A percentile compares a stretch with the other conserved stretches of the same genome.
Evolutionary conservation across 1,139 yeast species (phyloP).

Genomic region (Candida sojae): DNA sequence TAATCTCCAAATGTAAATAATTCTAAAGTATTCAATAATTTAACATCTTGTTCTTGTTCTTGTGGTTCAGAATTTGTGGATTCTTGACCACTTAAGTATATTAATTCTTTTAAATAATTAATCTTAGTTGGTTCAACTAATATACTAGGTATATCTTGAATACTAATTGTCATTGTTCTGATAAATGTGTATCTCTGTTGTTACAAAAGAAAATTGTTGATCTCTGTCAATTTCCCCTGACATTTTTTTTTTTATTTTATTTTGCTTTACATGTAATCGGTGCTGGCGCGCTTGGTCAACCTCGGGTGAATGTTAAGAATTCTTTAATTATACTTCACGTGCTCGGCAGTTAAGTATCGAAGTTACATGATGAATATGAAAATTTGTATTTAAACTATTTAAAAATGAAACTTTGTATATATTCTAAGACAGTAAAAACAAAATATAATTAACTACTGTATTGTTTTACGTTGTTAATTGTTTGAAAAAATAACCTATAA

Average conservation of each 20-base stretch:
- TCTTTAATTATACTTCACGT: not conserved
- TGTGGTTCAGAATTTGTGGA: no score
- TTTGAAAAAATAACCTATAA: constrained; percentile 14
- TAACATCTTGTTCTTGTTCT: constrained; percentile 7
- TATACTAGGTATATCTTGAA: constrained; percentile 4
- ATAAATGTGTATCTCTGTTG: not conserved
- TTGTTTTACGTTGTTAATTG: not conserved
- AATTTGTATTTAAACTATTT: no score
- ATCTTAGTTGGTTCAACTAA: constrained; percentile 6
- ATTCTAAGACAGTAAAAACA: not conserved
- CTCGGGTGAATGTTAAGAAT: no score
- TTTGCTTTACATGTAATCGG: no score
- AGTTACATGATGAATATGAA: not conserved
- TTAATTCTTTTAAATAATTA: constrained; percentile 12
- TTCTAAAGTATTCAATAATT: constrained; percentile 28
- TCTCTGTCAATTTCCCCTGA: no score
- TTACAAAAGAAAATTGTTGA: no score
- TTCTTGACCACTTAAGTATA: not conserved
- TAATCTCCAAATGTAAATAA: constrained; percentile 41
- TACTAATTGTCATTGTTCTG: not conserved
- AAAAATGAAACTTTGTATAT: not conserved
- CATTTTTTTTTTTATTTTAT: no score
- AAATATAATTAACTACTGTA: not conserved
- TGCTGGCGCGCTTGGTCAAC: no score
- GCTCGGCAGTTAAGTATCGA: not conserved